phyloP scores from a whole-genome alignment of 2,329 filamentous ascomycete genomes.

The Zopfia rhizophila region DNA sequence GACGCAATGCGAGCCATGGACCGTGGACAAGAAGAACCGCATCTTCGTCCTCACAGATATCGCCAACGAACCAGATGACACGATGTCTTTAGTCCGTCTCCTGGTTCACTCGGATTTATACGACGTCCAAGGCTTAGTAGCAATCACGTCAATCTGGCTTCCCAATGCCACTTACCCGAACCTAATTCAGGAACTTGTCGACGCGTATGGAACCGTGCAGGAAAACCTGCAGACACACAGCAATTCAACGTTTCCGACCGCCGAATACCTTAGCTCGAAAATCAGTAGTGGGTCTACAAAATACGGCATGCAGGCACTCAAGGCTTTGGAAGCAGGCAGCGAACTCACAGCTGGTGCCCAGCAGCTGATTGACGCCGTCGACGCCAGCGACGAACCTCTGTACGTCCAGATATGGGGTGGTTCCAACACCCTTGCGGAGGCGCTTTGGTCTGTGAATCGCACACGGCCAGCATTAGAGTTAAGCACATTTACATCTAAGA shows the following conservation, averaged over 20 bases:
- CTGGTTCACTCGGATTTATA: constrained; percentile 33
- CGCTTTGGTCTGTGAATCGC: constrained; percentile 49
- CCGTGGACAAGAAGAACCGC: constrained; percentile 26
- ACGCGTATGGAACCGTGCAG: constrained; percentile 20
- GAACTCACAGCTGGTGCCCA: constrained; percentile 54
- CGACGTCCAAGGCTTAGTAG: constrained; percentile 32
- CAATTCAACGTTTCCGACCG: constrained; percentile 54
- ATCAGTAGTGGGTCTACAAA: constrained; percentile 52
- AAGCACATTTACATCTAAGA: constrained; percentile 36
- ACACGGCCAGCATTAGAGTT: constrained; percentile 21
- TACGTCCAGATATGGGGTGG: constrained; percentile 63
- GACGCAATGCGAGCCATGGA: constrained; percentile 19
- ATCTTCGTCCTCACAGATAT: constrained; percentile 41
- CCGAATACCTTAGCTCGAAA: constrained; percentile 47
- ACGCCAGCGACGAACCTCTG: constrained; percentile 51
- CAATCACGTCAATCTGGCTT: constrained; percentile 42
- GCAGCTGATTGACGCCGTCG: constrained; percentile 52
- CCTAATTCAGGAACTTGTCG: constrained; percentile 23
- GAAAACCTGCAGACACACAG: constrained; percentile 59
- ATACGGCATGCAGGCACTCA: constrained; percentile 38
- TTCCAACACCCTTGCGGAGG: constrained; percentile 60
- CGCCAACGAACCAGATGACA: constrained; percentile 42
- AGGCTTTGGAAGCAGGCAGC: constrained; percentile 36
- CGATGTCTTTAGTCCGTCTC: constrained; percentile 35
- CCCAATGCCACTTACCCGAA: constrained; percentile 25